These are phyloP conservation scores for Apiospora arundinis DNA, from an alignment of 2,329 filamentous ascomycete genomes.

Conservation along the genomic window DNA sequence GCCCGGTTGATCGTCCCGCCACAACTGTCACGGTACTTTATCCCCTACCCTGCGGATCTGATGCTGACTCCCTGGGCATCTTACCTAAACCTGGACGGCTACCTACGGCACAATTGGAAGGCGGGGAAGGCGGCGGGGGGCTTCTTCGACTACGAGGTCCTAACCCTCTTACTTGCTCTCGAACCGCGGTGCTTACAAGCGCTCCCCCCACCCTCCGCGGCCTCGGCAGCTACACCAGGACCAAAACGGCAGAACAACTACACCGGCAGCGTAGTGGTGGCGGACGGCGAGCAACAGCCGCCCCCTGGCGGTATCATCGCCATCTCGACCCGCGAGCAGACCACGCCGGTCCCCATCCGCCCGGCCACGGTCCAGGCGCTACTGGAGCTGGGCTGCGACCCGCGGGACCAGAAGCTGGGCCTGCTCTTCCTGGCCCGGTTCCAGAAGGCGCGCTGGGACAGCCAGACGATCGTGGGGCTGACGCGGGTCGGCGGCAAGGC, in stretches of 20 bases:
- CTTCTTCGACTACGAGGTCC: too few relatives aligned
- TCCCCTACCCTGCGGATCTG: too few relatives aligned
- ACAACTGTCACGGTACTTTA: neutral
- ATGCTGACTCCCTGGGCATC: too few relatives aligned
- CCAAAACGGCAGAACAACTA: neutral
- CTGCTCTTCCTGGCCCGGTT: neutral
- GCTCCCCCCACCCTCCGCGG: neutral
- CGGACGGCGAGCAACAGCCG: neutral
- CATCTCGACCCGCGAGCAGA: neutral
- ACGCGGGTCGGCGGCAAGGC: neutral
- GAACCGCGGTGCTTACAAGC: neutral
- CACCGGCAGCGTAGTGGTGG: neutral
- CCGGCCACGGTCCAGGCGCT: too few relatives aligned
- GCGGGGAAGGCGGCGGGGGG: neutral
- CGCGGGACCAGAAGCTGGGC: too few relatives aligned
- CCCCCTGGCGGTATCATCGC: too few relatives aligned
- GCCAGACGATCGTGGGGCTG: neutral
- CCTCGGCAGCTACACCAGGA: neutral
- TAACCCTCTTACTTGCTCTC: too few relatives aligned
- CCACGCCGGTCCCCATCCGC: neutral
- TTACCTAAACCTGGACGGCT: too few relatives aligned
- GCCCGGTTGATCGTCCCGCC: too few relatives aligned
- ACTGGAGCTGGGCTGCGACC: too few relatives aligned
- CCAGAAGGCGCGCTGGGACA: neutral
- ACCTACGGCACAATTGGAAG: too few relatives aligned